A percentile compares a stretch with the other conserved stretches of the same genome.
Conservation (phyloP, 257 asterid genomes). For the Solanum habrochaites region DNA sequence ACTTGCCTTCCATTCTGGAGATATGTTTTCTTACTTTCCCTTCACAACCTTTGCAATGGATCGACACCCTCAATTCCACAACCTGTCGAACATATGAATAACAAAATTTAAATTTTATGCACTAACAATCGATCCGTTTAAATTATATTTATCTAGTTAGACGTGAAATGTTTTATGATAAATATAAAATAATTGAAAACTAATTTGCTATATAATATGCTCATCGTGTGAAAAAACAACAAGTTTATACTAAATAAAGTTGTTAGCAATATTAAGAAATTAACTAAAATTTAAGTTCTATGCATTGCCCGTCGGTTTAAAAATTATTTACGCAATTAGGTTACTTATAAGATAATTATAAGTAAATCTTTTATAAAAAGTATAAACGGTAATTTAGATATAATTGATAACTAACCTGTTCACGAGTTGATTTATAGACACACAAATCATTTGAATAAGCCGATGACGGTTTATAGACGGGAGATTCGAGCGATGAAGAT, state of each 20-base stretch:
- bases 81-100: slow-evolving; percentile 17
- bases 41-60: slow-evolving; percentile 96
- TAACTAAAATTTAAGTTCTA: neutral
- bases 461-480: slow-evolving; percentile 15
- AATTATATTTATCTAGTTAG: neutral
- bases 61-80: slow-evolving; percentile 81
- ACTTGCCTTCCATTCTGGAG: slow-evolving; percentile 82
- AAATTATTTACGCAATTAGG: neutral
- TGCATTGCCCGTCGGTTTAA: neutral
- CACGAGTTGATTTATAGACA: slow-evolving; percentile 15
- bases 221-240: neutral
- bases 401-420: neutral
- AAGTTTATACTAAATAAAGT: neutral
- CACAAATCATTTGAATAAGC: slow-evolving; percentile 7
- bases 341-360: neutral
- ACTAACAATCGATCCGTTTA: neutral
- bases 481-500: slow-evolving; percentile 36
- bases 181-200: neutral
- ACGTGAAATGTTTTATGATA: neutral
- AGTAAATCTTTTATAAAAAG: neutral
- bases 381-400: neutral
- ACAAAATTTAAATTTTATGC: neutral
- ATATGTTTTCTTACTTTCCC: slow-evolving; percentile 76
- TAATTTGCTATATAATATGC: neutral
- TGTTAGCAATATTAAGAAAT: neutral